Evolutionary conservation across 2,329 filamentous ascomycete genomes (phyloP), one percentile per base, ranked within the genome.

Genomic region (Hypoxylon sp.): DNA sequence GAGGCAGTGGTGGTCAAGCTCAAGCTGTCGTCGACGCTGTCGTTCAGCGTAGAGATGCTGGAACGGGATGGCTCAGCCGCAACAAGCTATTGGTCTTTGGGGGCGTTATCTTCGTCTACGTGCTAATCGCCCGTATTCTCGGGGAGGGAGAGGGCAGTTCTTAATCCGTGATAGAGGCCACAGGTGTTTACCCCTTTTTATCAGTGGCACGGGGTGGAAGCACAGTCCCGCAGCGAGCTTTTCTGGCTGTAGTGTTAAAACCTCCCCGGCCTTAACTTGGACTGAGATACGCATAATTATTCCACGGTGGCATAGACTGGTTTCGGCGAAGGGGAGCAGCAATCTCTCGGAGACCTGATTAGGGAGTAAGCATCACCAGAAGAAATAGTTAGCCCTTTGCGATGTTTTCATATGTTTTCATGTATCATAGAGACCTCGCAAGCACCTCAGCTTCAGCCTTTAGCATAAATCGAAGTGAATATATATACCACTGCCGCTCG

Each of bases 81-180:
- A 92, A 97, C 81, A 96, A 93, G 81, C 83, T 94, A 68, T 84
- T 91, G 74, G 82, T 97, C 48, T 85, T 88, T 0, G 87, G 92
- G 7, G 88, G 84, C 0, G 79, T 88, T 16, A 83, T 97, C 27
- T 91, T 98, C 75, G 80, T 90, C 14, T 98, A 97, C 79, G 94
- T 97, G 9, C 80, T 97, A 52, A 84, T 96, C 61, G 91, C 93
- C 30, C 85, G 95, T 71, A 78, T 97, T 12, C 79, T 97, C 32
- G 88, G 89, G 39, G 78, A 80, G 41, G 82, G 81, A 5, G 71
- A 76, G 46, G 70, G 58, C n/a, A 50, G 56, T 11, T 23, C 57
- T 14, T 71, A 61, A 53, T 47, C 32, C 6, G 19, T 19, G 3
- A 14, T 12, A 16, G 34, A 25, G 23, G 23, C 43, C 25, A 19